A percentile compares a stretch with the other conserved stretches of the same genome.
Conservation (phyloP, 345 rosid species). For the Odontarrhena argentea region DNA sequence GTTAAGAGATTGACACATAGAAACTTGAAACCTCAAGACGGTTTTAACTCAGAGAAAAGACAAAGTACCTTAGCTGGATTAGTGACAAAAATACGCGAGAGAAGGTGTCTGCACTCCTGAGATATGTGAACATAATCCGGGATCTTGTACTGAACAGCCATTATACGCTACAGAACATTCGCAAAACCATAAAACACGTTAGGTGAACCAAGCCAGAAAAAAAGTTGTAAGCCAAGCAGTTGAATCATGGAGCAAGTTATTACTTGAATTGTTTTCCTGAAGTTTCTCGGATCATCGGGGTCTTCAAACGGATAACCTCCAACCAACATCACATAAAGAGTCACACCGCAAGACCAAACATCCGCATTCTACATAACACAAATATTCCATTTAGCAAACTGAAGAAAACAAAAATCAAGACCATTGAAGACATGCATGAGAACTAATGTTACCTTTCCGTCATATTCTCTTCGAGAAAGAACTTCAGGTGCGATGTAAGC, state of each 20-base stretch:
- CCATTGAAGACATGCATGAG: slow-evolving; percentile 12
- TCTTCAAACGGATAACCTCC: slow-evolving; percentile 97
- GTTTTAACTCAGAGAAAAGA: slow-evolving; percentile 1
- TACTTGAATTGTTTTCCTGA: slow-evolving; percentile 93
- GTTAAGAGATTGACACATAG: neutral
- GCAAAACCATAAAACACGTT: neutral
- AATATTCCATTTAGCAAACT: slow-evolving; percentile 22
- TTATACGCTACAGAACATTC: slow-evolving; percentile 61
- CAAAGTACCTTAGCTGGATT: slow-evolving; percentile 61
- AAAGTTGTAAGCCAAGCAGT: neutral
- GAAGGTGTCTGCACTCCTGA: slow-evolving; percentile 76
- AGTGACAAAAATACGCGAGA: slow-evolving; percentile 82
- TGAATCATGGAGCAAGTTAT: neutral
- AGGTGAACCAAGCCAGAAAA: neutral
- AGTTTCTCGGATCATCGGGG: slow-evolving; percentile 81
- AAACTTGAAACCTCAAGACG: neutral
- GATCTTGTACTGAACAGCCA: slow-evolving; percentile 87
- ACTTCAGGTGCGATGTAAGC: slow-evolving; percentile 96
- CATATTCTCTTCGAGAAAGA: slow-evolving; percentile 80
- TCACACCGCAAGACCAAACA: slow-evolving; percentile 98
- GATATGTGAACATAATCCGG: slow-evolving; percentile 88
- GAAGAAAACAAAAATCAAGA: neutral
- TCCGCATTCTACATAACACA: slow-evolving; percentile 67
- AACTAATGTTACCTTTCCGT: slow-evolving; percentile 61
- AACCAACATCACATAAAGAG: slow-evolving; percentile 90